Evolutionary conservation across 768 basidiomycete species (phyloP).

Genomic region (Candolleomyces aberdarensis): DNA sequence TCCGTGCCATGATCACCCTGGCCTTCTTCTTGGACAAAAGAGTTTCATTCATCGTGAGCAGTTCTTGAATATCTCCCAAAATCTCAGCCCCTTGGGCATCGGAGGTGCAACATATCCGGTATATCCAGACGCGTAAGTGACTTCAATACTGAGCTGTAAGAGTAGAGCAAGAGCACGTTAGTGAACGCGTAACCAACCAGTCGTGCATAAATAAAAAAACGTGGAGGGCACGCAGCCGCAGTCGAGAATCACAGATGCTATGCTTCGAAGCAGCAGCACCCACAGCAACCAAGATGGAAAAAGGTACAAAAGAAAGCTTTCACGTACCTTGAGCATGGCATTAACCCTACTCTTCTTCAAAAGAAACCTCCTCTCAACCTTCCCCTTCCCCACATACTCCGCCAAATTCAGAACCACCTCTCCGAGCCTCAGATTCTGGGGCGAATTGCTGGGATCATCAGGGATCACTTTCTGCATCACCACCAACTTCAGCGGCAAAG

Average conservation of each 20-base stretch:
- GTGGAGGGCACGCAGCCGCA: neutral
- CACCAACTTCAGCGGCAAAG: conserved; percentile 63
- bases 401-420: conserved; percentile 68
- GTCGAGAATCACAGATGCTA: neutral
- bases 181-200: neutral
- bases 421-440: conserved; percentile 61
- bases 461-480: conserved; percentile 60
- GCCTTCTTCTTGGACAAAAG: conserved; percentile 32
- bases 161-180: neutral
- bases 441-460: conserved; percentile 49
- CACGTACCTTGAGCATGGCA: conserved; percentile 65
- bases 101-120: conserved; percentile 61
- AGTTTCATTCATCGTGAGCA: conserved; percentile 52
- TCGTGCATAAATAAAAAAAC: neutral
- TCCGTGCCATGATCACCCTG: conserved; percentile 43
- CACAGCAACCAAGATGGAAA: neutral
- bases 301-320: neutral
- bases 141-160: conserved; percentile 54
- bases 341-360: conserved; percentile 75
- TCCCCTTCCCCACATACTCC: conserved; percentile 63
- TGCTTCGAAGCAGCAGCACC: neutral
- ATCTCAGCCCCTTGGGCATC: conserved; percentile 71
- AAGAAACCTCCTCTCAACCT: conserved; percentile 62
- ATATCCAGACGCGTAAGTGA: conserved; percentile 52
- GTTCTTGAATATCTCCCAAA: conserved; percentile 59